Evolutionary conservation across 768 basidiomycete species (phyloP), one percentile per base, ranked within the genome.

Genomic region (Scleroderma bovista): DNA sequence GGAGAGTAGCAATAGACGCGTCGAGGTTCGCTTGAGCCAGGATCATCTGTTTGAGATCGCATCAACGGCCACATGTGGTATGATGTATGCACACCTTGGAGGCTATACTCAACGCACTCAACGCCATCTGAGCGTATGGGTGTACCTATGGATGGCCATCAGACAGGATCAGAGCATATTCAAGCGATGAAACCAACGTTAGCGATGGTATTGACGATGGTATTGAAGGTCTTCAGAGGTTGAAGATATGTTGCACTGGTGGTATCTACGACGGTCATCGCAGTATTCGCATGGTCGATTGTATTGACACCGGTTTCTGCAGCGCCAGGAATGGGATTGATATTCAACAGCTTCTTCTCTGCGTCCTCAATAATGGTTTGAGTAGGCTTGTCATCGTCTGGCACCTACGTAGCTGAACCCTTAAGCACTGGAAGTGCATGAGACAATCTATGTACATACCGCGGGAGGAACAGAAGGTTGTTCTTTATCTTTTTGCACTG

Each of bases 81-180:
- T 3, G 24, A 15, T n/a, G 2, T 2, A 4, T 6, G 10, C 23
- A 32, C 24, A 48, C 51, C 32, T 48, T 12, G 16, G 46, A 36
- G n/a, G 46, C 46, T 15, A 16, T n/a, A 13, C 16, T 22, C 32
- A 51, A 37, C 17, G 40, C 23, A n/a, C 46, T 26, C 51, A 41
- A 24, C 5, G 39, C 51, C 37, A 48, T 20, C 39, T 51, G 48
- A 17, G 46, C 39, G 17, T 51, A 51, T 9, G 51, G 51, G 41
- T 51, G 51, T 6, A 51, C 23, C 51, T 48, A 19, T 15, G 6
- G 16, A 11, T 12, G 24, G 7, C 15, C 17, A 2, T 15, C 34
- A 10, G 24, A 22, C 6, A 38, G 6, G 6, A 9, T 47, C n/a
- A 36, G 8, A 19, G n/a, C 16, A 2, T 2, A n/a, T 1, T 2